Base-by-base conservation (phyloP, 768 basidiomycete species). In the Lyophyllum decastes region DNA sequence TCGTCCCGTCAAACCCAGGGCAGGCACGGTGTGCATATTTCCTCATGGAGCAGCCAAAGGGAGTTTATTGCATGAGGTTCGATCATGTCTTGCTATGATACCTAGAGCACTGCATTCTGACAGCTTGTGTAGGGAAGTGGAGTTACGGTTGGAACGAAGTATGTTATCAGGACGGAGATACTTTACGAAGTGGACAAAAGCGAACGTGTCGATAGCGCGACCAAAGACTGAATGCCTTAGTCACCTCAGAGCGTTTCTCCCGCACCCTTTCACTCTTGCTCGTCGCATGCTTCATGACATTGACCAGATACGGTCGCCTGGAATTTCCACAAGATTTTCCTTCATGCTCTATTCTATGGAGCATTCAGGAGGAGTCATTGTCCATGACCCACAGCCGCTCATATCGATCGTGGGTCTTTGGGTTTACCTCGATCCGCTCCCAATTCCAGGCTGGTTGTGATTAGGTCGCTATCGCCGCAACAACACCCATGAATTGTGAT, bases 11-110 rank as follows among this genome's bases (percentile, higher is more conserved):
- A 72, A 73, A 51, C 83, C 83, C 0, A 65, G 78, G 14, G 72
- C 75, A 2, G 83, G 83, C 0, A 77, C 80, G 2, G 79, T 82
- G 0, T 72, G 78, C 35, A 76, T 82, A 40, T 84, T 84, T 68
- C 81, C 78, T 58, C 74, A 76, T 53, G 74, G 74, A 0, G 72
- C 70, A 1, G 71, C 74, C 25, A 58, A 66, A 64, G 73, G 73
- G 14, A 75, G 73, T 50, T 56, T 75, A 49, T 60, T 76, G 60
- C 75, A 75, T 49, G 75, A 75, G 65, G 69, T 70, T 7, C 6
- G 55, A 26, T 30, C 9, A 7, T 4, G 19, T 51, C 22, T 33
- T 41, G 21, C 30, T 17, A 40, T 27, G 24, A 21, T 24, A 4
- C 24, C 52, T 30, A 11, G 4, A 12, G 26, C 45, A 5, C 19